These are phyloP conservation scores for Trichoderma pleuroti DNA, from an alignment of 2,329 filamentous ascomycete species.

Conservation along the genomic window DNA sequence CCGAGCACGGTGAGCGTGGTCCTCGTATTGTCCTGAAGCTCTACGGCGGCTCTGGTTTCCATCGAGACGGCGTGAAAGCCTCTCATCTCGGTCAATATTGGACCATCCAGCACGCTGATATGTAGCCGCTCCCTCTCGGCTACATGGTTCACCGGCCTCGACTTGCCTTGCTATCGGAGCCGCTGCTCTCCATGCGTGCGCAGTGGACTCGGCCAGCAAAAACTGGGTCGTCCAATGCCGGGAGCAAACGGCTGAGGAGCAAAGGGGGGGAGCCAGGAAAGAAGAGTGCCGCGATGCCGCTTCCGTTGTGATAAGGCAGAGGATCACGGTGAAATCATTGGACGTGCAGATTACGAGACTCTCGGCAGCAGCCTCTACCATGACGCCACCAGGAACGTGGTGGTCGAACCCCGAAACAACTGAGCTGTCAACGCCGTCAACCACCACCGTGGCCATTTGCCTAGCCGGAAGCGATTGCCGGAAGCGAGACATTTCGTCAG, in stretches of 20 bases:
- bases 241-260: not conserved
- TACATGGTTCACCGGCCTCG: not conserved
- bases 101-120: not conserved
- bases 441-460: not conserved
- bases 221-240: not conserved
- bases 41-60: not conserved
- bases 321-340: not conserved
- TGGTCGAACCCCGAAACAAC: not conserved
- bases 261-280: not conserved
- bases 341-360: not conserved
- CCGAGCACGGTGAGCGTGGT: not conserved
- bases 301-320: not conserved
- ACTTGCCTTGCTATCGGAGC: not conserved
- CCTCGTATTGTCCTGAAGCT: not conserved
- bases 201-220: slow-evolving; percentile 2
- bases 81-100: not conserved
- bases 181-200: not conserved
- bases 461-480: not conserved
- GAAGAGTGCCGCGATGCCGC: not conserved
- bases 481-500: not conserved
- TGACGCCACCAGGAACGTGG: slow-evolving; percentile 11
- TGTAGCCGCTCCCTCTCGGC: not conserved
- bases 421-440: not conserved
- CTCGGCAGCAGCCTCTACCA: not conserved
- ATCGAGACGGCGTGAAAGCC: not conserved